Evolutionary conservation across 257 asterid species (phyloP).

Genomic region (Solanum chaucha): DNA sequence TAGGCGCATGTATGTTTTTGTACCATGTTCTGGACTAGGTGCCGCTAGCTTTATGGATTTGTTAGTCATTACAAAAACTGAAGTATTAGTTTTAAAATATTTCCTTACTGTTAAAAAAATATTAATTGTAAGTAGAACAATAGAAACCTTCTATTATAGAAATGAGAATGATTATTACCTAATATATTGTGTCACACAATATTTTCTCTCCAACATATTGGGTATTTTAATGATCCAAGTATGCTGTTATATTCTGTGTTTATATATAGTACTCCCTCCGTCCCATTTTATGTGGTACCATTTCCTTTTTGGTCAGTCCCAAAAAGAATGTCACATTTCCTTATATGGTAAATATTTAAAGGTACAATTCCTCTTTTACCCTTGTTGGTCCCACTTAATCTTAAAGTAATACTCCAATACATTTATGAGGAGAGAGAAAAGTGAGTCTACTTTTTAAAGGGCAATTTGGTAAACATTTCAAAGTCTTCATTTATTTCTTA

Average conservation of each 20-base stretch:
- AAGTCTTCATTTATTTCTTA: too few relatives aligned
- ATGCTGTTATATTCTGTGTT: neutral
- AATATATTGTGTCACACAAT: neutral
- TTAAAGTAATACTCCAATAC: too few relatives aligned
- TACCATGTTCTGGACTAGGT: neutral
- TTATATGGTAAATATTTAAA: too few relatives aligned
- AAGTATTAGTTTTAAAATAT: neutral
- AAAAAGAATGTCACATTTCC: too few relatives aligned
- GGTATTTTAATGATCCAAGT: neutral
- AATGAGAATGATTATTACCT: neutral
- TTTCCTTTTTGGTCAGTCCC: too few relatives aligned
- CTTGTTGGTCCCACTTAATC: too few relatives aligned
- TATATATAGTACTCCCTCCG: neutral
- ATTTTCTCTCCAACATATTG: neutral
- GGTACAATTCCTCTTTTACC: too few relatives aligned
- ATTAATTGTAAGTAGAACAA: neutral
- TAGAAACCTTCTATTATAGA: neutral
- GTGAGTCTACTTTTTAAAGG: too few relatives aligned
- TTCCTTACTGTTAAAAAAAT: neutral
- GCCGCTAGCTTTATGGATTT: neutral
- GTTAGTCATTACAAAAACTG: neutral
- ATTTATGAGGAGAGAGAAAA: too few relatives aligned
- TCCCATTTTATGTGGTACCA: too few relatives aligned
- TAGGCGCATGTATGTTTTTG: too few relatives aligned
- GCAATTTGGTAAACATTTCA: too few relatives aligned